Conservation (phyloP, 2,329 filamentous ascomycete genomes). For the Xylariomycetidae sp. region DNA sequence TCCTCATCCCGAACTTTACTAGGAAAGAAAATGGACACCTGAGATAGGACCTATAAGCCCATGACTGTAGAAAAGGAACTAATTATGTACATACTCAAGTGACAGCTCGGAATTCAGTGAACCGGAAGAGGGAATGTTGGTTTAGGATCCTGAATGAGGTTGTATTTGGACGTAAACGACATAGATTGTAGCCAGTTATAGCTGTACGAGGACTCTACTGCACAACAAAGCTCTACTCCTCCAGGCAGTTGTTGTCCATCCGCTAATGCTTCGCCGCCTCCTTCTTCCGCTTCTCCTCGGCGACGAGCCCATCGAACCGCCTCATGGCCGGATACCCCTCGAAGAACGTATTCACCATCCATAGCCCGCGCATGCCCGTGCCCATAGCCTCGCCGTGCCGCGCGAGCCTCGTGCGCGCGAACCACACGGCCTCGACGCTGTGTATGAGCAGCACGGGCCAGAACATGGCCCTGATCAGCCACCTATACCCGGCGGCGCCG, state of each 20-base stretch:
- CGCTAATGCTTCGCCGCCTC: slow-evolving; percentile 37
- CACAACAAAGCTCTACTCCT: too few relatives aligned
- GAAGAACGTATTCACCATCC: slow-evolving; percentile 48
- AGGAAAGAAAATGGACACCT: too few relatives aligned
- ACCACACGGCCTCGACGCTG: slow-evolving; percentile 52
- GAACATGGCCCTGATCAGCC: slow-evolving; percentile 55
- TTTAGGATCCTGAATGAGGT: too few relatives aligned
- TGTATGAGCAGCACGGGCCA: slow-evolving; percentile 61
- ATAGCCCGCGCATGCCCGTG: slow-evolving; percentile 48
- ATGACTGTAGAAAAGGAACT: too few relatives aligned
- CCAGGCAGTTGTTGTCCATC: not conserved
- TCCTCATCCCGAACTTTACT: too few relatives aligned
- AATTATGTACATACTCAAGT: too few relatives aligned
- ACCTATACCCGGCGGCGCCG: slow-evolving; percentile 54
- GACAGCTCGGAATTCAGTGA: too few relatives aligned
- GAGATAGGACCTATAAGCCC: too few relatives aligned
- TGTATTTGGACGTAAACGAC: too few relatives aligned
- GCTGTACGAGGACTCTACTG: too few relatives aligned
- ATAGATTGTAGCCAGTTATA: too few relatives aligned
- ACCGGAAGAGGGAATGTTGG: too few relatives aligned
- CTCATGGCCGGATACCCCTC: slow-evolving; percentile 49
- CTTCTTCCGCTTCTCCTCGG: slow-evolving; percentile 36
- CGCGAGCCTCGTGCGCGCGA: slow-evolving; percentile 43
- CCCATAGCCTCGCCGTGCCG: slow-evolving; percentile 44
- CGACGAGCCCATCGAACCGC: slow-evolving; percentile 47